Conservation (phyloP, 257 asterid species). For the Coffea canephora region DNA sequence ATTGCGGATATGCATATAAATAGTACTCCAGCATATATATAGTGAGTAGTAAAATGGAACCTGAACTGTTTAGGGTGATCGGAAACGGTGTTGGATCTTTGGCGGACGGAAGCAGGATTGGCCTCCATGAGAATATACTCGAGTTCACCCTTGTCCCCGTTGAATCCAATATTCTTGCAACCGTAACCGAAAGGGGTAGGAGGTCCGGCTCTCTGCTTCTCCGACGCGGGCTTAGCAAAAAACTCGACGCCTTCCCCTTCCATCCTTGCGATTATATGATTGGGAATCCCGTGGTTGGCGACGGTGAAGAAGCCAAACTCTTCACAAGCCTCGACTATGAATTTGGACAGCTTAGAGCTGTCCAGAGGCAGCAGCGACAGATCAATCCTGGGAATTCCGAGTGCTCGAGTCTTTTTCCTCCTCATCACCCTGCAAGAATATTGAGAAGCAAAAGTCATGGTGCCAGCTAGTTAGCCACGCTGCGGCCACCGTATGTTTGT, state of each 20-base stretch:
- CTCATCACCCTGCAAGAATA: conserved; percentile 18
- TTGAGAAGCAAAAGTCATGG: conserved; percentile 39
- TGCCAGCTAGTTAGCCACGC: background rate
- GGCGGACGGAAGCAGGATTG: conserved; percentile 33
- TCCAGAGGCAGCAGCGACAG: conserved; percentile 36
- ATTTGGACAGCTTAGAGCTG: conserved; percentile 27
- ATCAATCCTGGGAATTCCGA: conserved; percentile 54
- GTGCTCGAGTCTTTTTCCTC: conserved; percentile 35
- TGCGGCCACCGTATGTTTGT: background rate
- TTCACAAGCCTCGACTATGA: conserved; percentile 54
- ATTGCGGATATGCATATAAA: too few relatives aligned
- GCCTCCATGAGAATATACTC: conserved; percentile 63
- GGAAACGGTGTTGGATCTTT: conserved; percentile 43
- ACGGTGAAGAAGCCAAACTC: conserved; percentile 68
- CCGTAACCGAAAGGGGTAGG: conserved; percentile 75
- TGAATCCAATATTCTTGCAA: conserved; percentile 62
- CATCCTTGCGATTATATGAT: conserved; percentile 35
- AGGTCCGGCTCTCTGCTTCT: conserved; percentile 53
- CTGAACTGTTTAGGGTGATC: conserved; percentile 47
- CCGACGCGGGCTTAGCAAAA: conserved; percentile 44
- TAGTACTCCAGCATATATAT: too few relatives aligned
- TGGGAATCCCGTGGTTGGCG: conserved; percentile 55
- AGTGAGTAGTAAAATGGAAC: conserved; percentile 16
- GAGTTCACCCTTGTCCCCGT: conserved; percentile 79
- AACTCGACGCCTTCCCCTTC: conserved; percentile 46